phyloP scores from a whole-genome alignment of 805 yeast genomes.

The Candida pseudoglaebosa region DNA sequence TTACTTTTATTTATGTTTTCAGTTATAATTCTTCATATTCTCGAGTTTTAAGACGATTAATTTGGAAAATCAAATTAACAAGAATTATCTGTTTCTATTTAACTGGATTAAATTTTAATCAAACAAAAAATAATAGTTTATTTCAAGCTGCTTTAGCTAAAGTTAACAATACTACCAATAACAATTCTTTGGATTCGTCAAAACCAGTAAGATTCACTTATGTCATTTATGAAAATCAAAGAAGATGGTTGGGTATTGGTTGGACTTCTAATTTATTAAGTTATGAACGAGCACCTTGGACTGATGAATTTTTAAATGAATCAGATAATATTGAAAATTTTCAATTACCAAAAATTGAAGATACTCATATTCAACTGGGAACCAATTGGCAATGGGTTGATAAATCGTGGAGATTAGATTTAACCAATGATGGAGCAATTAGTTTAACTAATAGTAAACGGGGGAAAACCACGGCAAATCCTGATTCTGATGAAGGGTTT shows the following conservation, averaged over 20 bases:
- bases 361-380: slow-evolving; percentile 48
- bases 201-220: slow-evolving; percentile 78
- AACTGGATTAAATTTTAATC: slow-evolving; percentile 78
- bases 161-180: slow-evolving; percentile 38
- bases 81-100: slow-evolving; percentile 72
- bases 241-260: slow-evolving; percentile 96
- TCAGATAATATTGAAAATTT: slow-evolving; percentile 72
- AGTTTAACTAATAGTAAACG: slow-evolving; percentile 61
- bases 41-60: slow-evolving; percentile 72
- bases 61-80: slow-evolving; percentile 78
- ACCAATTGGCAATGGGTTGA: slow-evolving; percentile 96
- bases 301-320: slow-evolving; percentile 91
- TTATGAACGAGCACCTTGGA: slow-evolving; percentile 95
- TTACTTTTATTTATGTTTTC: slow-evolving; percentile 56
- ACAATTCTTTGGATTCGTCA: slow-evolving; percentile 14
- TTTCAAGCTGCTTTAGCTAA: slow-evolving; percentile 55
- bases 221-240: slow-evolving; percentile 89
- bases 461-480: slow-evolving; percentile 58
- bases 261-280: slow-evolving; percentile 92
- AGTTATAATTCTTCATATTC: slow-evolving; percentile 88
- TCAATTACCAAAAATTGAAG: slow-evolving; percentile 69
- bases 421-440: slow-evolving; percentile 83
- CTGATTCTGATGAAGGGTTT: slow-evolving; percentile 78
- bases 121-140: slow-evolving; percentile 40
- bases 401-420: slow-evolving; percentile 84